phyloP scores from a whole-genome alignment of 768 basidiomycete genomes.

The Lactifluus pinguis region DNA sequence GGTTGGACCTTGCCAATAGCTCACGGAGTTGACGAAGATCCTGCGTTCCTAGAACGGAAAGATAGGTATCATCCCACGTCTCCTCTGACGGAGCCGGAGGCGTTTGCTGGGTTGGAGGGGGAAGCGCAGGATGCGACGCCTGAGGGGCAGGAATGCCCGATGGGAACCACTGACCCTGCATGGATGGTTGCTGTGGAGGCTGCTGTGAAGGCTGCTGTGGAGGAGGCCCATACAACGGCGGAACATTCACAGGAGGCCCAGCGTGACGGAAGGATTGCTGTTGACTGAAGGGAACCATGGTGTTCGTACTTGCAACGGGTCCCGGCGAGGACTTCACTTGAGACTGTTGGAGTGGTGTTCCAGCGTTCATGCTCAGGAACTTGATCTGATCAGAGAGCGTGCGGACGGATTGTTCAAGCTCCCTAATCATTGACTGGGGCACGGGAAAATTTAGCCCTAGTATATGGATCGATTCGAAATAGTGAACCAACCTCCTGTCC shows the following conservation, averaged over 20 bases:
- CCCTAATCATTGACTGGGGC: constrained; percentile 59
- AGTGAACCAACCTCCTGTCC: constrained; percentile 59
- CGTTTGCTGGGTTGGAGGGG: constrained; percentile 46
- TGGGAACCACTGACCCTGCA: constrained; percentile 47
- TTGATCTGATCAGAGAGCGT: constrained; percentile 75
- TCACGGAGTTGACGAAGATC: constrained; percentile 68
- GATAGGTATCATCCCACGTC: constrained; percentile 71
- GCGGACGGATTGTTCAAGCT: constrained; percentile 72
- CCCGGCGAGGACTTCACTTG: constrained; percentile 15
- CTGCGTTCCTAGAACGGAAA: constrained; percentile 67
- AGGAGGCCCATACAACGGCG: constrained; percentile 24
- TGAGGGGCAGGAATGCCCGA: constrained; percentile 69
- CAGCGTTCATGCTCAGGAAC: constrained; percentile 52
- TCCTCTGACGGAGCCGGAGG: constrained; percentile 57
- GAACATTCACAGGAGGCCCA: constrained; percentile 28
- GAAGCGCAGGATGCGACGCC: constrained; percentile 68
- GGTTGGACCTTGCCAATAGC: constrained; percentile 61
- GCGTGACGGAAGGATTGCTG: constrained; percentile 25
- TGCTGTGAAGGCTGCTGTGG: constrained; percentile 18
- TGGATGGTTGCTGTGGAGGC: constrained; percentile 16
- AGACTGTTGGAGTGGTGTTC: constrained; percentile 21
- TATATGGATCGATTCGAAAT: constrained; percentile 5
- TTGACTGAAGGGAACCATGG: constrained; percentile 11
- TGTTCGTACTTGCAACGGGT: constrained; percentile 10
- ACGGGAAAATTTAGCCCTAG: constrained; percentile 1